phyloP scores from a whole-genome alignment of 192 early-diverging fungal genomes.

The Lobosporangium transversale region DNA sequence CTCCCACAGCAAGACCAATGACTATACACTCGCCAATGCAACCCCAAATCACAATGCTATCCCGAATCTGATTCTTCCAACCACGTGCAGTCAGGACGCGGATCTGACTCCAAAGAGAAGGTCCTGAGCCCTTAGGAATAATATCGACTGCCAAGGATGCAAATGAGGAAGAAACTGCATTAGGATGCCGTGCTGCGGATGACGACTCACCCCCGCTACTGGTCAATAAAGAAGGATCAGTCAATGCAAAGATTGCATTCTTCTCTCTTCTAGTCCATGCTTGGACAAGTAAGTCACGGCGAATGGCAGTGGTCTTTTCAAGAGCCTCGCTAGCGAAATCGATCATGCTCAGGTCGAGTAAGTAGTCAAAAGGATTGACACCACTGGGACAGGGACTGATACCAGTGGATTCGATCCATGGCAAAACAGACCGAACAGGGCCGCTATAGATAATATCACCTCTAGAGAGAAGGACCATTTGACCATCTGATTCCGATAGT shows the following conservation, averaged over 20 bases:
- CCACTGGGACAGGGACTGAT: conserved; percentile 36
- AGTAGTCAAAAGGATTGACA: conserved; percentile 47
- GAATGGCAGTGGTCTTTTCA: conserved; percentile 39
- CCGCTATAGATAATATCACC: conserved; percentile 51
- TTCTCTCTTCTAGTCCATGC: conserved; percentile 32
- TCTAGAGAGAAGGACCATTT: conserved; percentile 44
- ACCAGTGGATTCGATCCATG: conserved; percentile 37
- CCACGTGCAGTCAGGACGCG: conserved; percentile 36
- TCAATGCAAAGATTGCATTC: not conserved
- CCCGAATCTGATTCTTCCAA: conserved; percentile 38
- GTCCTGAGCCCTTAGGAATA: conserved; percentile 36
- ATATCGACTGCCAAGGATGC: conserved; percentile 35
- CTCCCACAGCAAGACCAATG: conserved; percentile 34
- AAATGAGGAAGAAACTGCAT: not conserved
- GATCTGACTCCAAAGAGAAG: conserved; percentile 35
- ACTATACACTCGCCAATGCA: conserved; percentile 41
- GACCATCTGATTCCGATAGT: conserved; percentile 59
- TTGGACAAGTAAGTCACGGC: conserved; percentile 33
- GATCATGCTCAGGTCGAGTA: conserved; percentile 46
- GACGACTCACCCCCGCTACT: conserved; percentile 20
- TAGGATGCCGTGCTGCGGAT: not conserved
- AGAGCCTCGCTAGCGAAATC: conserved; percentile 48
- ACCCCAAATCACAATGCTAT: conserved; percentile 47
- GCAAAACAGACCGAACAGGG: conserved; percentile 37
- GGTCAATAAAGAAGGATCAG: conserved; percentile 6